Evolutionary conservation across 1,284 basidiomycete species (phyloP).

Genomic region (Pisolithus thermaeus): DNA sequence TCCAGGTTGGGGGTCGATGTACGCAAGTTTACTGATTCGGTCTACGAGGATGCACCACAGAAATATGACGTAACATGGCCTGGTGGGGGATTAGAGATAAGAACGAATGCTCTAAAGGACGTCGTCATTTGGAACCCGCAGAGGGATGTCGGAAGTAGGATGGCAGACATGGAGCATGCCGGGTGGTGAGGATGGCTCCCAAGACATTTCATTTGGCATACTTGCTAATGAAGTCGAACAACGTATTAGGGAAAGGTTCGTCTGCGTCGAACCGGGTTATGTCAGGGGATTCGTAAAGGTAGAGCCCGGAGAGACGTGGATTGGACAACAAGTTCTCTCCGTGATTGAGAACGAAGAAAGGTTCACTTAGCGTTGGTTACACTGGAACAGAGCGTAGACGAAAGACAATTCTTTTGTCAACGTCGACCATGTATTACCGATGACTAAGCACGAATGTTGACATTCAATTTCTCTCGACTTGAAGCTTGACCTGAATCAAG

Average conservation of each 20-base stretch:
- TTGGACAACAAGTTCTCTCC: slow-evolving; percentile 65
- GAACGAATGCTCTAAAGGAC: slow-evolving; percentile 61
- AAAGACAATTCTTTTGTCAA: background rate
- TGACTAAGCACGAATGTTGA: background rate
- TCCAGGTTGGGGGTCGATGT: slow-evolving; percentile 59
- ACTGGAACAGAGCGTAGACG: background rate
- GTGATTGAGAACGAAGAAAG: slow-evolving; percentile 28
- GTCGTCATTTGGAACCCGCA: slow-evolving; percentile 88
- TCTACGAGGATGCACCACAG: slow-evolving; percentile 61
- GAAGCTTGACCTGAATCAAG: too few species aligned
- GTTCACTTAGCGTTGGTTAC: slow-evolving; percentile 7
- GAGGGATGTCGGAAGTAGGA: slow-evolving; percentile 57
- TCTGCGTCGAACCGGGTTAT: slow-evolving; percentile 83
- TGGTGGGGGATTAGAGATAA: slow-evolving; percentile 51
- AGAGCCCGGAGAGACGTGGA: slow-evolving; percentile 61
- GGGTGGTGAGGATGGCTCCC: slow-evolving; percentile 60
- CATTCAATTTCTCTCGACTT: too few species aligned
- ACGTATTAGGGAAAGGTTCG: slow-evolving; percentile 60
- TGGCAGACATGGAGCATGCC: slow-evolving; percentile 79
- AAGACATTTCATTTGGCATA: background rate
- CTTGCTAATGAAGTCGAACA: background rate
- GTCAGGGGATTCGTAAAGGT: slow-evolving; percentile 63
- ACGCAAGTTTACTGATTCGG: slow-evolving; percentile 58
- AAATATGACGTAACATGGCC: slow-evolving; percentile 59
- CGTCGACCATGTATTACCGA: too few species aligned